Evolutionary conservation across 306 rosid genomes (phyloP).

Genomic region (Echinosophora koreensis): DNA sequence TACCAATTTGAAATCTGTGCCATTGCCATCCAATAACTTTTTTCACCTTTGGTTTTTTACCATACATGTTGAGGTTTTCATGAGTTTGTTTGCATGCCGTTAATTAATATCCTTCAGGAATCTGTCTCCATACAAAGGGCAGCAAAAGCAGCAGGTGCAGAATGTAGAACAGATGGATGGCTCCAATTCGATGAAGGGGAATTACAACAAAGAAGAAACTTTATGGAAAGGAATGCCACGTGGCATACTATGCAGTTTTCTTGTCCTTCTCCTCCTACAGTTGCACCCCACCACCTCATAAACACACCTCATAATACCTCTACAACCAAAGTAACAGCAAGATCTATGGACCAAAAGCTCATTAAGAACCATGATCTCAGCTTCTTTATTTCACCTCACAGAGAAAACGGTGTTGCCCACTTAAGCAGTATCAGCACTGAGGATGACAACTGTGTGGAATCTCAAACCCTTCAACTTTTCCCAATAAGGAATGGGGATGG

Average conservation of each 20-base stretch:
- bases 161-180: conserved; percentile 78
- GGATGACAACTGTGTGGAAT: conserved; percentile 50
- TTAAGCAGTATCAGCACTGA: conserved; percentile 33
- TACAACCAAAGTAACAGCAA: conserved; percentile 39
- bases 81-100: conserved; percentile 38
- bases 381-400: conserved; percentile 58
- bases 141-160: conserved; percentile 60
- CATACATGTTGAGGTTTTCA: conserved; percentile 39
- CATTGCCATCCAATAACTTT: conserved; percentile 8
- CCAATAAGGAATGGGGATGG: conserved; percentile 64
- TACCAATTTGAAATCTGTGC: conserved; percentile 48
- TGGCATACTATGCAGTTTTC: conserved; percentile 82
- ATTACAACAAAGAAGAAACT: conserved; percentile 71
- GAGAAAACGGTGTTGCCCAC: conserved; percentile 43
- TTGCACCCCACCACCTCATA: conserved; percentile 57
- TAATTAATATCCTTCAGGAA: conserved; percentile 63
- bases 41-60: conserved; percentile 37
- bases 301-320: conserved; percentile 38
- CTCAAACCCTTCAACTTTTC: conserved; percentile 89
- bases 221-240: conserved; percentile 84
- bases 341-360: conserved; percentile 61
- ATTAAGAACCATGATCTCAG: conserved; percentile 59
- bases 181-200: conserved; percentile 73
- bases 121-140: conserved; percentile 69
- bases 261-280: conserved; percentile 46